Evolutionary conservation across 1,284 basidiomycete genomes (phyloP), one percentile per base, ranked within the genome.

Genomic region (Ceratobasidium sp.): DNA sequence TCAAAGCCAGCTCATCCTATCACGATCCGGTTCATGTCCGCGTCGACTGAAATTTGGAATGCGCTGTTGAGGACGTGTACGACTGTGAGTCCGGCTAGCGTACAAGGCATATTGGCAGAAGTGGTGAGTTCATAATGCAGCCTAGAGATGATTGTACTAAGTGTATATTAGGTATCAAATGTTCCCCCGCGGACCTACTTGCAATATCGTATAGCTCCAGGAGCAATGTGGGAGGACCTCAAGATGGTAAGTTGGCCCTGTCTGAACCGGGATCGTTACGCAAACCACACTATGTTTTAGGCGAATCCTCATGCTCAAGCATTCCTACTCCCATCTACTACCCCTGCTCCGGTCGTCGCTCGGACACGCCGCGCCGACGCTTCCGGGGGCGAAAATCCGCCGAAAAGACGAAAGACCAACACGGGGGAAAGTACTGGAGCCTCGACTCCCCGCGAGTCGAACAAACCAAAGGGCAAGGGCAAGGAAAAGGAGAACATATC

Each of bases 1-100:
- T 67, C 64, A 10, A 67, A 67, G 31, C 64, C 64, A 12, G 64
- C 64, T 1, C 50, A 67, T 40, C 64, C 64, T n/a, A 50, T 67
- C 32, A 67, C 64, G 1, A 54, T 67, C 2, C 64, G 64, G 12
- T 67, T 67, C 34, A 7, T 67, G 10, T 35, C 35, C n/a, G 64
- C 64, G 2, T 50, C 64, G 13, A 8, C 52, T 10, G 64, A 50
- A 53, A 42, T 67, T 2, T 67, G 64, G 64, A 47, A 10, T 4
- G 64, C 64, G 15, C 31, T 67, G 38, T 67, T 52, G n/a, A 50
- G 64, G n/a, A 67, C 64, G 1, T 67, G 64, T 34, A 67, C 64
- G 27, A 55, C 35, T 15, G 34, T 67, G 7, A 55, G 38, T 15
- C 64, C 35, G 34, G 20, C 25, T 22, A 53, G 27, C 31, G 64